Conservation (phyloP, 495 filamentous ascomycete species). For the Neurospora sp. region DNA sequence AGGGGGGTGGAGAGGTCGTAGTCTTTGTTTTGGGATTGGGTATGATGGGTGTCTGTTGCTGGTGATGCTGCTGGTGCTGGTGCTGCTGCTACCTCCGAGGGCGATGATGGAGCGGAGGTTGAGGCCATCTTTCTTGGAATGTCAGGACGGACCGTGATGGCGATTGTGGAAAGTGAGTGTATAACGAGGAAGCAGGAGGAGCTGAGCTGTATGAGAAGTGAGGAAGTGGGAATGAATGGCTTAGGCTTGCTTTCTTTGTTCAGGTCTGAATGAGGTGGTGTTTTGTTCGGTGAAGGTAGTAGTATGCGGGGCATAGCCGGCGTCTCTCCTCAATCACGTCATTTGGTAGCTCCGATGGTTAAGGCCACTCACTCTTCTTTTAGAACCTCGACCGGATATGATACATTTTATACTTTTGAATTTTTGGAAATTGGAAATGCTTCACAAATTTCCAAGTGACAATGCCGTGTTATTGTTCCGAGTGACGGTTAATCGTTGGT, state of each 20-base stretch:
- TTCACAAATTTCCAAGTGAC: not conserved
- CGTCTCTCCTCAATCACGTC: not conserved
- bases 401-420: not conserved
- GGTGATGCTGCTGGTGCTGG: not conserved
- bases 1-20: slow-evolving; percentile 46
- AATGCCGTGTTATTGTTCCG: not conserved
- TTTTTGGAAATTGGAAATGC: not conserved
- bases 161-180: not conserved
- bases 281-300: not conserved
- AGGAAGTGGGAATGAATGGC: not conserved
- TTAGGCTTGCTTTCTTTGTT: not conserved
- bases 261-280: not conserved
- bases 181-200: not conserved
- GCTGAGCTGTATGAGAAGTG: not conserved
- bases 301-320: not conserved
- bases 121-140: not conserved
- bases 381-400: not conserved
- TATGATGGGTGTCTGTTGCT: not conserved
- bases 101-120: not conserved
- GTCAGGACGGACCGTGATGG: not conserved
- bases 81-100: not conserved
- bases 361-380: not conserved
- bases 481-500: not conserved
- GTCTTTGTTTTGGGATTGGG: slow-evolving; percentile 20
- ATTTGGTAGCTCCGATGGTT: not conserved